Evolutionary conservation across 2,329 filamentous ascomycete species (phyloP).

Genomic region (Emydomyces testavorans): DNA sequence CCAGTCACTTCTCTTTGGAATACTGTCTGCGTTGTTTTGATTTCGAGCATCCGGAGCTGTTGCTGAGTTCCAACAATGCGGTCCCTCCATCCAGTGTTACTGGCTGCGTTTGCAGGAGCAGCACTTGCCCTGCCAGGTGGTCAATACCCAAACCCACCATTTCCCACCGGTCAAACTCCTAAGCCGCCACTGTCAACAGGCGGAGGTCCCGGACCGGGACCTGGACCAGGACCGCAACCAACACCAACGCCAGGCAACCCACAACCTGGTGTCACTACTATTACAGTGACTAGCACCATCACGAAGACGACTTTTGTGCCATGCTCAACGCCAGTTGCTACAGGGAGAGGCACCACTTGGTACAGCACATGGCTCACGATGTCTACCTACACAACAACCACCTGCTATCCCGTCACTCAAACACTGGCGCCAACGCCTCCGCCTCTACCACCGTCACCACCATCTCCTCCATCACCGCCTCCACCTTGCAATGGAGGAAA

Average conservation of each 20-base stretch:
- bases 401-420: slow-evolving; percentile 21
- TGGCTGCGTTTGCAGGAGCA: not conserved
- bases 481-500: slow-evolving; percentile 7
- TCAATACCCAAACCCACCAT: slow-evolving; percentile 2
- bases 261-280: not conserved
- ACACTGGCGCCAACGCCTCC: slow-evolving; percentile 11
- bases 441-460: no score
- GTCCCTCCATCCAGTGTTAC: slow-evolving; percentile 1
- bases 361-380: slow-evolving; percentile 27
- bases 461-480: slow-evolving; percentile 11
- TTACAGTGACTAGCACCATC: slow-evolving; percentile 21
- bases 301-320: slow-evolving; percentile 26
- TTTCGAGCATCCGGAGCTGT: not conserved
- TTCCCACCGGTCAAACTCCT: not conserved
- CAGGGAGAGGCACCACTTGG: slow-evolving; percentile 22
- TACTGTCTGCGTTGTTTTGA: not conserved
- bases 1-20: not conserved
- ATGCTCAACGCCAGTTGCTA: slow-evolving; percentile 25
- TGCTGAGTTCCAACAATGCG: slow-evolving; percentile 1
- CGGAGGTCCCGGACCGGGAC: slow-evolving; percentile 3
- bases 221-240: slow-evolving; percentile 3
- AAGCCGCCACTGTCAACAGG: slow-evolving; percentile 8
- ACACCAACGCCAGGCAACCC: not conserved
- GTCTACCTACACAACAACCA: slow-evolving; percentile 23
- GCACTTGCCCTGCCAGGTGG: slow-evolving; percentile 7